phyloP scores from a whole-genome alignment of 1,284 basidiomycete species.

The Ceratobasidium sp. region DNA sequence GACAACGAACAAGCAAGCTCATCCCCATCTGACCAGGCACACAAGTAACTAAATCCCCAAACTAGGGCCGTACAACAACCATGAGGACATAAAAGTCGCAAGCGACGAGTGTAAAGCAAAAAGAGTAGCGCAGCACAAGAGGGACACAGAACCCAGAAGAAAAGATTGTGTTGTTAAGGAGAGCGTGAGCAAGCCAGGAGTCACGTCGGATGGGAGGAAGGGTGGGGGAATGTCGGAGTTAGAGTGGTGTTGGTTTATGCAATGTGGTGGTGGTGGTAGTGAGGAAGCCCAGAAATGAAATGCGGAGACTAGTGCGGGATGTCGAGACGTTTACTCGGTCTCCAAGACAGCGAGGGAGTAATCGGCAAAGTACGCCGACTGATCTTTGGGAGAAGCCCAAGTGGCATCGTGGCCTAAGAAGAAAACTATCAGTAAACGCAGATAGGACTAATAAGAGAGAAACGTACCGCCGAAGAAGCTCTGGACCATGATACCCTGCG shows the following conservation, averaged over 20 bases:
- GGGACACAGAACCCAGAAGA: not conserved
- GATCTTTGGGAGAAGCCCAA: constrained; percentile 73
- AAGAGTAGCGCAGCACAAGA: not conserved
- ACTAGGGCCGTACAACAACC: constrained; percentile 25
- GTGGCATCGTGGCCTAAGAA: constrained; percentile 19
- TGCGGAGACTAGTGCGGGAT: not conserved
- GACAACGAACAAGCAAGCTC: not conserved
- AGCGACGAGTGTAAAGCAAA: not conserved
- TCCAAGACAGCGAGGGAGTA: constrained; percentile 54
- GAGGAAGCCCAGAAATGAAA: constrained; percentile 1
- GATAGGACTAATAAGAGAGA: constrained; percentile 59
- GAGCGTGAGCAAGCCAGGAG: constrained; percentile 4
- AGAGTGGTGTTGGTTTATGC: too few species aligned
- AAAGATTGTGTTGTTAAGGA: constrained; percentile 14
- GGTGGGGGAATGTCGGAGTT: too few species aligned
- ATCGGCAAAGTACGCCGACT: constrained; percentile 72
- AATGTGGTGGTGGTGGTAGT: constrained; percentile 1
- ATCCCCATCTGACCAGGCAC: not conserved
- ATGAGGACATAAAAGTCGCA: not conserved
- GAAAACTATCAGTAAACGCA: not conserved
- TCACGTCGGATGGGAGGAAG: too few species aligned
- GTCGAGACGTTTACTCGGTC: constrained; percentile 6
- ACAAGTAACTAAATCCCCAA: not conserved
- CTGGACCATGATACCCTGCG: constrained; percentile 72
- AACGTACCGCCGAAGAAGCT: constrained; percentile 84